Conservation (phyloP, 1,139 yeast genomes). For the Arxiozyma heterogenica region DNA sequence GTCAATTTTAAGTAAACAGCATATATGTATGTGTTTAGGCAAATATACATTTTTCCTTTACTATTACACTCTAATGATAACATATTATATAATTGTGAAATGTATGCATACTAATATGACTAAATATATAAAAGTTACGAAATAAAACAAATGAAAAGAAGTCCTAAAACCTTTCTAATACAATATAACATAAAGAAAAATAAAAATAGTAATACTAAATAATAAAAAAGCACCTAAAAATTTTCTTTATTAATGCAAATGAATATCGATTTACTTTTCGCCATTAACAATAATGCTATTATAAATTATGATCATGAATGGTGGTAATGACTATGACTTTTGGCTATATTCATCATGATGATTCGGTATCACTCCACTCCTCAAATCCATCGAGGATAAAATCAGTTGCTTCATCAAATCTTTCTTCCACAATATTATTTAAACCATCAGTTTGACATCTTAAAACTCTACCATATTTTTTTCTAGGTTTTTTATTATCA, state of each 20-base stretch:
- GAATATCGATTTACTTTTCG: not conserved
- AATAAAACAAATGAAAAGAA: no score
- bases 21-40: not conserved
- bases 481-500: conserved; percentile 65
- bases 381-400: conserved; percentile 67
- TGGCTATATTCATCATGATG: not conserved
- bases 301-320: not conserved
- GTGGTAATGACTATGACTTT: no score
- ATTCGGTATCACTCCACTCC: conserved; percentile 34
- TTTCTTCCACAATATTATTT: conserved; percentile 67
- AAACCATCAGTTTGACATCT: conserved; percentile 65
- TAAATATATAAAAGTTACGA: not conserved
- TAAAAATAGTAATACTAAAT: no score
- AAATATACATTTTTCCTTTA: not conserved
- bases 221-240: no score
- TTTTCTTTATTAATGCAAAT: not conserved
- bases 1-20: not conserved
- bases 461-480: conserved; percentile 82
- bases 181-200: no score
- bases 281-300: not conserved
- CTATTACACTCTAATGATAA: not conserved
- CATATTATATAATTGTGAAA: not conserved
- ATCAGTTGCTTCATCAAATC: conserved; percentile 79
- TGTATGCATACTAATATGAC: not conserved
- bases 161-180: not conserved